Evolutionary conservation across 2,329 filamentous ascomycete species (phyloP), one percentile per base, ranked within the genome.

Genomic region (Pseudogymnoascus verrucosus): DNA sequence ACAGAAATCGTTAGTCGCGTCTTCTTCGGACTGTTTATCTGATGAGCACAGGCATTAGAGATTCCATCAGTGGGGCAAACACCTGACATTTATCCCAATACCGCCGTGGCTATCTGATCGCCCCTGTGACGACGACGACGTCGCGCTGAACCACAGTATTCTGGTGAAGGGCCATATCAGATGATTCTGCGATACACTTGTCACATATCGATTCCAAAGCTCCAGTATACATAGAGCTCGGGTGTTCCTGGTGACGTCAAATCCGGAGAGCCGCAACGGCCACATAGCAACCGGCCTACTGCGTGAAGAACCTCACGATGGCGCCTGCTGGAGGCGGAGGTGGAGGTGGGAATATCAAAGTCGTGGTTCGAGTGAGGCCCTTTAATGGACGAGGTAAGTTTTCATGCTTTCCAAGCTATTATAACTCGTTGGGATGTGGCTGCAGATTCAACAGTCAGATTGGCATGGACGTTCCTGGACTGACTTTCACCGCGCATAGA

Each of bases 261-360:
- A 57, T 36, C 10, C 51, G 3, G 26, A 21, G 51, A 57, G 10
- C 51, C n/a, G n/a, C 51, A 36, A 16, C 51, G 51, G 26, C 51
- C 51, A 57, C 51, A 57, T 34, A 57, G 51, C 51, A 57, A 57
- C 51, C 28, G n/a, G 51, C 28, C 51, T 19, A 57, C 51, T 57
- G 51, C 28, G 51, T 26, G 28, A 61, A 36, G 14, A 34, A 21
- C 40, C 12, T 51, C 61, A 64, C 31, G 19, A 74, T 74, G 73
- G 65, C 73, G 60, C 69, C 72, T 14, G 71, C 67, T 63, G 92
- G 90, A 79, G 91, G 93, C 19, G 61, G 61, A 71, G 82, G 84
- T 71, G 90, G 89, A 73, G 91, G 89, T 77, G 93, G 95, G 75
- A 99, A 99, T 75, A 99, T 99, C 78, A 99, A 99, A 88, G 95